phyloP scores from a whole-genome alignment of 2,329 filamentous ascomycete genomes.

The Dactylellina leptospora region DNA sequence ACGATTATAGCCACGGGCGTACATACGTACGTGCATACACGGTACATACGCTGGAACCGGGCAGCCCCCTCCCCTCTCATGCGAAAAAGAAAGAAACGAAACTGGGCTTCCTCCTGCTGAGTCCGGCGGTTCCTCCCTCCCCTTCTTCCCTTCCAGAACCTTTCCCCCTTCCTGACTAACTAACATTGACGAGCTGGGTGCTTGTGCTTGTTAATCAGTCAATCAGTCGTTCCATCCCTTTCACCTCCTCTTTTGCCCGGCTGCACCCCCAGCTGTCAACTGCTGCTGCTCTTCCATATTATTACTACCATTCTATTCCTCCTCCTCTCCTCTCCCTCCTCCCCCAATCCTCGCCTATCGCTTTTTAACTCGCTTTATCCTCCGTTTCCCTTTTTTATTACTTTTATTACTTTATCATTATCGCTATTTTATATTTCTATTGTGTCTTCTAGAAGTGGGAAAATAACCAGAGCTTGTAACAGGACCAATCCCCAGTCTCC shows the following conservation, averaged over 20 bases:
- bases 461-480: not conserved
- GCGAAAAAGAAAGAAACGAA: not conserved
- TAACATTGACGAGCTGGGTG: too few relatives aligned
- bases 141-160: slow-evolving; percentile 23
- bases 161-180: too few relatives aligned
- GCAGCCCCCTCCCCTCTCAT: not conserved
- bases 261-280: too few relatives aligned
- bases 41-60: slow-evolving; percentile 8
- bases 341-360: too few relatives aligned
- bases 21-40: too few relatives aligned
- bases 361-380: slow-evolving; percentile 8
- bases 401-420: slow-evolving; percentile 14
- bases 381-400: not conserved
- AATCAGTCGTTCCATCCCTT: too few relatives aligned
- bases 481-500: not conserved
- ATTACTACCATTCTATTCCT: not conserved
- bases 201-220: too few relatives aligned
- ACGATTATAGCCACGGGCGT: too few relatives aligned
- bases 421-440: not conserved
- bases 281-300: too few relatives aligned
- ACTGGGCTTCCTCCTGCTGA: too few relatives aligned
- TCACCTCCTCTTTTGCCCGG: too few relatives aligned
- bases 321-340: not conserved
- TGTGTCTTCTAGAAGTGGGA: not conserved
- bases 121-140: not conserved